Conservation (phyloP, 257 asterid genomes). For the Ocimum tenuiflorum region DNA sequence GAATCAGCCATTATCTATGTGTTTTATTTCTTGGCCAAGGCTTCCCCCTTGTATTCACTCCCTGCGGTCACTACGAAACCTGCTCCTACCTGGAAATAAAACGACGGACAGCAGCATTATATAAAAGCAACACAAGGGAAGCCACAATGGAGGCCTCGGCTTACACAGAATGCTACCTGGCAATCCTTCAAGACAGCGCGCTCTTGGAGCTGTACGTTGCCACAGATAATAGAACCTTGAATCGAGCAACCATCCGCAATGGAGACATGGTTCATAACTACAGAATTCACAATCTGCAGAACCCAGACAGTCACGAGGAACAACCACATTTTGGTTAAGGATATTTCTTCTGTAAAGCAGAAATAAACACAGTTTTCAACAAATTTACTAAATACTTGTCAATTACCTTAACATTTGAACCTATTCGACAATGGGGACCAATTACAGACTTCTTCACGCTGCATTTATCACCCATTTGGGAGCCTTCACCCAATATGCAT, state of each 20-base stretch:
- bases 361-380: neutral
- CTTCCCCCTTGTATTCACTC: conserved; percentile 82
- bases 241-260: conserved; percentile 91
- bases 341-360: no score
- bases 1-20: conserved; percentile 26
- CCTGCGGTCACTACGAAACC: conserved; percentile 79
- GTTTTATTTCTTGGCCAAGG: conserved; percentile 84
- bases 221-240: conserved; percentile 88
- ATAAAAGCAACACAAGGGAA: neutral
- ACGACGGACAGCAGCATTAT: neutral
- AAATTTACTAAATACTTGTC: neutral
- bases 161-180: conserved; percentile 47
- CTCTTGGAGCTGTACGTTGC: conserved; percentile 89
- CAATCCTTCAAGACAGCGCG: conserved; percentile 87
- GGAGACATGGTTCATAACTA: conserved; percentile 81
- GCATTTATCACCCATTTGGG: conserved; percentile 93
- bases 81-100: conserved; percentile 67
- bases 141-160: neutral
- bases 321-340: no score
- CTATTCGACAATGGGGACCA: conserved; percentile 96
- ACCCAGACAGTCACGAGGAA: no score
- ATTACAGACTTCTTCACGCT: conserved; percentile 92
- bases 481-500: conserved; percentile 95
- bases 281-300: conserved; percentile 81
- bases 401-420: conserved; percentile 94